phyloP scores from a whole-genome alignment of 2,329 filamentous ascomycete species.

The Graphiopsis chlorocephala region DNA sequence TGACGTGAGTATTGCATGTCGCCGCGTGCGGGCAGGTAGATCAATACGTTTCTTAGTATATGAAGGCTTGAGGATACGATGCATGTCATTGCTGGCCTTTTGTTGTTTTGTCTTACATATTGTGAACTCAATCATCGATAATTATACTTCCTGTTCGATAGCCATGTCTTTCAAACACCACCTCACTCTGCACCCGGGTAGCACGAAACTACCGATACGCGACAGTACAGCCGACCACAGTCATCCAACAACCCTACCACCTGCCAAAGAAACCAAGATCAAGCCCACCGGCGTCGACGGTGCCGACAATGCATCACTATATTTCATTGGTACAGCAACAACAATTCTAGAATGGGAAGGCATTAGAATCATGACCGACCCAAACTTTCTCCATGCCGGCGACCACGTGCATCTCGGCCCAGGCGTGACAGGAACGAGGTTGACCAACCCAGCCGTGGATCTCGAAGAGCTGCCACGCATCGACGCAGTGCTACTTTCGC shows the following conservation, averaged over 20 bases:
- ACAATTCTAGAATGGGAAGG: conserved; percentile 55
- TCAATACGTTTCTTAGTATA: not conserved
- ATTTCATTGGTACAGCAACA: conserved; percentile 58
- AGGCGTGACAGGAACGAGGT: conserved; percentile 55
- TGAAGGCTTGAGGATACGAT: too few species aligned
- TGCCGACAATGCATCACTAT: conserved; percentile 45
- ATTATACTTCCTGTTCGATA: too few species aligned
- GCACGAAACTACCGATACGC: conserved; percentile 40
- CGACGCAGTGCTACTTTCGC: conserved; percentile 59
- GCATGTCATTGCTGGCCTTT: not conserved
- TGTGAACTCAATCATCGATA: not conserved
- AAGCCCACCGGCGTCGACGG: conserved; percentile 40
- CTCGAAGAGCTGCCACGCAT: conserved; percentile 58
- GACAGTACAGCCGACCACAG: conserved; percentile 23
- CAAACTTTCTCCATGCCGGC: conserved; percentile 64
- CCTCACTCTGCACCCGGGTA: conserved; percentile 40
- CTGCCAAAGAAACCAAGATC: conserved; percentile 45
- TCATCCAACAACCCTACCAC: conserved; percentile 39
- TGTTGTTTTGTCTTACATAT: not conserved
- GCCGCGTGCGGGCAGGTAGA: not conserved
- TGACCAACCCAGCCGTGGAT: conserved; percentile 60
- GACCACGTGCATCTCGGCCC: conserved; percentile 67
- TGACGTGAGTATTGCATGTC: conserved; percentile 13
- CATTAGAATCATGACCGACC: conserved; percentile 55
- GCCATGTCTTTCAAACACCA: conserved; percentile 37